Evolutionary conservation across 768 basidiomycete species (phyloP).

Genomic region (Sistotremastrum suecicum): DNA sequence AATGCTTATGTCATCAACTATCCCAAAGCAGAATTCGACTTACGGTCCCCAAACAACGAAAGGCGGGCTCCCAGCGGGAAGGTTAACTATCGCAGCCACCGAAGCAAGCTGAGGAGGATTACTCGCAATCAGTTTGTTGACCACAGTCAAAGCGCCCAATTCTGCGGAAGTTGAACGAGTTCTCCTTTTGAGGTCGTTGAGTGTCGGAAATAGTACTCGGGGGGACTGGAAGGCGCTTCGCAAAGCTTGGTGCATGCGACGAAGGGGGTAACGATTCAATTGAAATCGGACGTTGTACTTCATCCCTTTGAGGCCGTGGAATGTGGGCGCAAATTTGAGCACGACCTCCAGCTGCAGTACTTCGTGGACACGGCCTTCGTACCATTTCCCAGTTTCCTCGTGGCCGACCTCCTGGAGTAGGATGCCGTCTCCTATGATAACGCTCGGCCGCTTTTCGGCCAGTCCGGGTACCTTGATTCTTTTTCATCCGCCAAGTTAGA

Average conservation of each 20-base stretch:
- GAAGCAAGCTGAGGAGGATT: slow-evolving; percentile 39
- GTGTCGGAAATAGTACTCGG: slow-evolving; percentile 34
- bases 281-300: slow-evolving; percentile 42
- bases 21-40: slow-evolving; percentile 20
- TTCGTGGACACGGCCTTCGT: slow-evolving; percentile 32
- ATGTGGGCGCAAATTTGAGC: slow-evolving; percentile 31
- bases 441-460: slow-evolving; percentile 43
- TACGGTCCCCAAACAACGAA: slow-evolving; percentile 56
- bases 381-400: slow-evolving; percentile 14
- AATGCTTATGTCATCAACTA: neutral
- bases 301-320: slow-evolving; percentile 22
- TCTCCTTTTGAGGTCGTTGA: neutral
- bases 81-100: slow-evolving; percentile 31
- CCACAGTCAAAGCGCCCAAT: slow-evolving; percentile 9
- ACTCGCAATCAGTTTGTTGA: slow-evolving; percentile 18
- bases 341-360: slow-evolving; percentile 28
- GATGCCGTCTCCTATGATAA: slow-evolving; percentile 37
- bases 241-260: slow-evolving; percentile 42
- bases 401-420: slow-evolving; percentile 14
- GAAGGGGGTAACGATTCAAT: slow-evolving; percentile 36
- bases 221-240: slow-evolving; percentile 21
- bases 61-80: slow-evolving; percentile 32
- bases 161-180: neutral
- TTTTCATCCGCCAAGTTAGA: neutral
- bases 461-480: slow-evolving; percentile 41